phyloP scores from a whole-genome alignment of 2,329 filamentous ascomycete genomes.

The Pseudogymnoascus sp. region DNA sequence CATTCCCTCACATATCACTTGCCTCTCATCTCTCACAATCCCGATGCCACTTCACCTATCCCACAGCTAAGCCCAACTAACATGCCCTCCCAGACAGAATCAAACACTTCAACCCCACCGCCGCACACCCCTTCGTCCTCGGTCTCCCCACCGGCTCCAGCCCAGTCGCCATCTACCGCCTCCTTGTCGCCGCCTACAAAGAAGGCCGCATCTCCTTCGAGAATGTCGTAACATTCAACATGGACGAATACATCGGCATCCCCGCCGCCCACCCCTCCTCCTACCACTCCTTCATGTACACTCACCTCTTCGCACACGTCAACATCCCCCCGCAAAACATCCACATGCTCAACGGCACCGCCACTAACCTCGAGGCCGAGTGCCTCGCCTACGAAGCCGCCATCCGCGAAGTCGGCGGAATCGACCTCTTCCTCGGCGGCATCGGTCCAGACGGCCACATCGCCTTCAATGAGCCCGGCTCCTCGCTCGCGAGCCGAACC shows the following conservation, averaged over 20 bases:
- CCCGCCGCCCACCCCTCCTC: constrained; percentile 76
- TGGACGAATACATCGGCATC: constrained; percentile 79
- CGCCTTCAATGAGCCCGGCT: constrained; percentile 84
- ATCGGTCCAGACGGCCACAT: constrained; percentile 84
- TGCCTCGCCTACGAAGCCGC: constrained; percentile 72
- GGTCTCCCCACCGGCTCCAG: constrained; percentile 78
- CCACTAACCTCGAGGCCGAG: constrained; percentile 64
- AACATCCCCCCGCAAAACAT: constrained; percentile 76
- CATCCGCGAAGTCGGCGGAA: constrained; percentile 58
- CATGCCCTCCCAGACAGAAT: constrained; percentile 56
- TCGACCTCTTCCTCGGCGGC: constrained; percentile 64
- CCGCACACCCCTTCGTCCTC: constrained; percentile 68
- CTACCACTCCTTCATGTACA: constrained; percentile 92
- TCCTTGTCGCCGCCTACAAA: constrained; percentile 64
- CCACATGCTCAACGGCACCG: constrained; percentile 77
- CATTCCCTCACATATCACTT: not conserved
- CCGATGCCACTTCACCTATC: not conserved
- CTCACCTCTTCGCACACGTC: constrained; percentile 78
- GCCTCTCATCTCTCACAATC: not conserved
- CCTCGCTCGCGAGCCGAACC: constrained; percentile 66
- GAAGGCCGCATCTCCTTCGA: constrained; percentile 69
- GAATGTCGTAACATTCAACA: constrained; percentile 82
- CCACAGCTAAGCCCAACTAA: not conserved
- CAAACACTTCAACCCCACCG: constrained; percentile 64
- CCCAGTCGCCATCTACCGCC: constrained; percentile 68